These are phyloP conservation scores for Quercus phellos DNA, from an alignment of 331 rosid species.

Conservation along the genomic window DNA sequence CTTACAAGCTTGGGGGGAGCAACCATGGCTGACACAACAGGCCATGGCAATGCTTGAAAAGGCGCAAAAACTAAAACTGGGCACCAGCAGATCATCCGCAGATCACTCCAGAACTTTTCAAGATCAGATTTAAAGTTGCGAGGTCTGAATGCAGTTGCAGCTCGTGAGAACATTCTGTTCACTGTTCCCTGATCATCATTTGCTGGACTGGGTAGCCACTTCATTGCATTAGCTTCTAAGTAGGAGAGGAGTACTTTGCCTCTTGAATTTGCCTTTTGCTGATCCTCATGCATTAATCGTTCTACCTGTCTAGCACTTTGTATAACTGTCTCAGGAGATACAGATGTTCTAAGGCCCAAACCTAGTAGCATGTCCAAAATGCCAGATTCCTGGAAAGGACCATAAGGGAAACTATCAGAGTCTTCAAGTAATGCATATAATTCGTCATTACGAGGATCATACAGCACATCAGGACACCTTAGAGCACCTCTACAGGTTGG, in stretches of 20 bases:
- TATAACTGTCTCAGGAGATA: conserved; percentile 68
- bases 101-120: conserved; percentile 85
- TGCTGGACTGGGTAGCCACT: conserved; percentile 74
- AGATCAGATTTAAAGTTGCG: conserved; percentile 64
- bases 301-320: conserved; percentile 79
- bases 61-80: conserved; percentile 79
- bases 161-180: conserved; percentile 70
- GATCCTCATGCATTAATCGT: conserved; percentile 72
- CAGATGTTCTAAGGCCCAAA: conserved; percentile 84
- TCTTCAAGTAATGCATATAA: conserved; percentile 72
- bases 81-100: conserved; percentile 84
- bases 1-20: conserved; percentile 97
- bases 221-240: conserved; percentile 88
- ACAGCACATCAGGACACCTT: conserved; percentile 65
- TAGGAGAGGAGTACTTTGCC: conserved; percentile 85
- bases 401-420: conserved; percentile 76
- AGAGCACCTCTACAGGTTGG: conserved; percentile 63
- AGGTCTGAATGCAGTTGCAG: conserved; percentile 65
- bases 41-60: conserved; percentile 86
- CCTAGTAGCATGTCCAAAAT: conserved; percentile 75
- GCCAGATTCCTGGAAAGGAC: conserved; percentile 63
- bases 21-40: conserved; percentile 75
- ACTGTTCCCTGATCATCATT: conserved; percentile 62
- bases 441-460: conserved; percentile 90
- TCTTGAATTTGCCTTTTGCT: conserved; percentile 61